Evolutionary conservation across 2,329 filamentous ascomycete genomes (phyloP).

Genomic region (Xylaria sp.): DNA sequence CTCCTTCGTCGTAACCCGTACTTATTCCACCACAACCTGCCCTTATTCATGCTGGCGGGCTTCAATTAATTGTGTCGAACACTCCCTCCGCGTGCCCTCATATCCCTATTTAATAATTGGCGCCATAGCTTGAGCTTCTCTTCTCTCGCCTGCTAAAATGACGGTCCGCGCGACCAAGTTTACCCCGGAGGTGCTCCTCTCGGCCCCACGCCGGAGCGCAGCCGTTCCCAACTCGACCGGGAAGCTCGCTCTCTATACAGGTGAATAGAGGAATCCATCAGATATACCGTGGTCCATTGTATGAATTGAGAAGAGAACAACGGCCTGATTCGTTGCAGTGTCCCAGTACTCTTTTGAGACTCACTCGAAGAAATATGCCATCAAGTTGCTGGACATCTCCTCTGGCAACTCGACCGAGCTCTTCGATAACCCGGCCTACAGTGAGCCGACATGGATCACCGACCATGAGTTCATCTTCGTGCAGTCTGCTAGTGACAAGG

Average conservation of each 20-base stretch:
- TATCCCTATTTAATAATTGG: background rate
- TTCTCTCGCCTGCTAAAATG: slow-evolving; percentile 44
- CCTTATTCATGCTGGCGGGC: background rate
- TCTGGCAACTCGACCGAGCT: slow-evolving; percentile 61
- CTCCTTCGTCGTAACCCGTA: background rate
- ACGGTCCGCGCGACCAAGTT: slow-evolving; percentile 66
- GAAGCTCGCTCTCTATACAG: slow-evolving; percentile 58
- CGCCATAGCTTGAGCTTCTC: background rate
- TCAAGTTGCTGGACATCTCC: slow-evolving; percentile 64
- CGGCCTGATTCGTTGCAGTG: slow-evolving; percentile 38
- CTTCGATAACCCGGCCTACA: slow-evolving; percentile 58
- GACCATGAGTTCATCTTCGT: slow-evolving; percentile 57
- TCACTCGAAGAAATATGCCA: slow-evolving; percentile 63
- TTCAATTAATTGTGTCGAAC: background rate
- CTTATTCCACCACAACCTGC: background rate
- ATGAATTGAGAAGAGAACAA: slow-evolving; percentile 17
- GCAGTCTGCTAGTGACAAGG: slow-evolving; percentile 42
- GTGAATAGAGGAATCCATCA: slow-evolving; percentile 31
- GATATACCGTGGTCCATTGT: background rate
- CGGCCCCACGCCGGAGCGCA: slow-evolving; percentile 65
- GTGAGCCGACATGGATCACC: slow-evolving; percentile 72
- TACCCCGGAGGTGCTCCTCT: slow-evolving; percentile 71
- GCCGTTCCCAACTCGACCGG: slow-evolving; percentile 65
- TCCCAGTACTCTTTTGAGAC: slow-evolving; percentile 76
- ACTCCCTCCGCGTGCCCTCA: background rate